Evolutionary conservation across 2,329 filamentous ascomycete genomes (phyloP), one percentile per base, ranked within the genome.

Genomic region (Cylindrodendrum hubeiense): DNA sequence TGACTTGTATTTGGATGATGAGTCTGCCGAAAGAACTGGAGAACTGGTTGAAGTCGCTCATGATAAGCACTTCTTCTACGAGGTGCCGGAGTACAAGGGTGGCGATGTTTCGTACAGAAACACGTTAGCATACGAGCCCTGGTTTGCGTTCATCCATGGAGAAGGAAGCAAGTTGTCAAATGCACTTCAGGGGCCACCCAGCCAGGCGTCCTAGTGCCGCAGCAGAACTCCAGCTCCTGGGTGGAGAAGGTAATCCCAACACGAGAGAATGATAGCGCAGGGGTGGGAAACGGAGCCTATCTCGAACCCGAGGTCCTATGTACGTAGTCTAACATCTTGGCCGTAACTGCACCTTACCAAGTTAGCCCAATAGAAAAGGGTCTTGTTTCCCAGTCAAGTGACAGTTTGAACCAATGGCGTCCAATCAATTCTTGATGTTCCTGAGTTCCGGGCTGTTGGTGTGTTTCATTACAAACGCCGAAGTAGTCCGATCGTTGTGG

Each of bases 51-150:
- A 61, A 33, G 58, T 61, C 5, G 58, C 58, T 5, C 58, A 61
- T 17, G 58, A 61, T 22, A 61, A 55, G 50, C 58, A 50, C n/a
- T 61, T 61, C 41, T 43, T 54, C 58, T 61, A 61, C 41, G 58
- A 61, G 19, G 58, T 61, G 7, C 50, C 58, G 1, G 58, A 61
- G 30, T 49, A 54, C 50, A 61, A 61, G 24, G 58, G 58, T 17
- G 58, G 58, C 6, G 43, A 49, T 28, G 58, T 50, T 41, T 61
- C 58, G 10, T 30, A 50, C 26, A 47, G 58, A 39, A 61, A 61
- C 30, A 55, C 58, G 0, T 22, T 61, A 21, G 15, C 58, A 7
- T 61, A 61, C 22, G 58, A 61, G n/a, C 58, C 58, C 6, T 61
- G 58, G 58, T 61, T 61, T 15, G 43, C 58, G 2, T 19, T 55